Base-by-base conservation (phyloP, 441 rosid genomes). In the Jatropha podagrica region DNA sequence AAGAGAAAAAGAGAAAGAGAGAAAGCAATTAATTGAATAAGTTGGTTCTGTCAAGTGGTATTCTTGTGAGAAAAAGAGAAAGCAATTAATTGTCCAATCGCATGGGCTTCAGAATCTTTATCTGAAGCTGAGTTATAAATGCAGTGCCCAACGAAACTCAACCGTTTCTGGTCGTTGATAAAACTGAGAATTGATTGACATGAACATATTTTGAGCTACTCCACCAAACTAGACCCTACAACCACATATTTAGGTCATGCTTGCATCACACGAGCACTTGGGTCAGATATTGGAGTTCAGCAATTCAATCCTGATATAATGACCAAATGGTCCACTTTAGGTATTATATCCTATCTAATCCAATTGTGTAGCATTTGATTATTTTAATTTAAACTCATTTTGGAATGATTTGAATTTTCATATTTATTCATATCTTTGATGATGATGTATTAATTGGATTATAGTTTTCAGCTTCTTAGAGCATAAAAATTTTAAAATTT, bases 201-300 rank as follows among this genome's bases (percentile, higher is more conserved):
- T 65, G 74, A 75, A 51, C 48, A 72, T 41, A 72, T 66, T 55
- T 44, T 74, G 55, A 76, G 70, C 76, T 42, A 65, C 83, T 42
- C 46, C 74, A 69, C 74, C 76, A 66, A 54, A 59, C 15, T 5
- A 17, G 74, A 64, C 51, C 73, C 68, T 32, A 71, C 42, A 23
- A 48, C 4, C 44, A 4, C 65, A 4, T 54, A 7, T 48, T 71
- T 62, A 74, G 62, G 65, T 61, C 73, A 55, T 69, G 75, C 78
- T 5, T 27, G 23, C 60, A 40, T 44, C 52, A 41, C 12, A 42
- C 68, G 42, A 71, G 44, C 41, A 66, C 6, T 71, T 42, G 37
- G 17, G 1, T 65, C 27, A 66, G 64, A 66, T 73, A 42, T 56
- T 66, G 26, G 13, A 42, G 17, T 42, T 7, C 26, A 55, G 20